phyloP scores from a whole-genome alignment of 1,284 basidiomycete genomes.

The Tylopilus sp. region DNA sequence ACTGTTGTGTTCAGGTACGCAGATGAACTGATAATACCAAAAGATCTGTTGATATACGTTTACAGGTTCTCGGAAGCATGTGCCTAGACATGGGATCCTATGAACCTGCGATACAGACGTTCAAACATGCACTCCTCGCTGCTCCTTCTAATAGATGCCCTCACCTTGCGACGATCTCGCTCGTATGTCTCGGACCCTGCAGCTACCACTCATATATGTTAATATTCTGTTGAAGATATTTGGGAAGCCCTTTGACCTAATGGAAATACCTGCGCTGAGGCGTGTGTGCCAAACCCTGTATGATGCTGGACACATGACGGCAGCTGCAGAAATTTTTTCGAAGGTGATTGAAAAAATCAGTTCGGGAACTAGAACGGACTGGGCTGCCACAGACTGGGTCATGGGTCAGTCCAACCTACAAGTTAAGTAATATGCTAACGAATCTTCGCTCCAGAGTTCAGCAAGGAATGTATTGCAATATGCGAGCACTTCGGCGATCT shows the following conservation, averaged over 20 bases:
- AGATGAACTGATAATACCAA: neutral
- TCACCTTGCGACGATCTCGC: neutral
- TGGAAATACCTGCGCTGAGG: neutral
- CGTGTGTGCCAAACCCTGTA: neutral
- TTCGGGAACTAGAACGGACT: too few species aligned
- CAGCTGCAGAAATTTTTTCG: neutral
- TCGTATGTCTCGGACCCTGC: neutral
- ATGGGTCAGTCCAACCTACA: neutral
- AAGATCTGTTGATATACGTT: neutral
- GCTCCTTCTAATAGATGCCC: neutral
- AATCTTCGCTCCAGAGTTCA: neutral
- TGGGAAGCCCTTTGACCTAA: conserved; percentile 1
- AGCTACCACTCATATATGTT: neutral
- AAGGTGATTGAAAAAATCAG: neutral
- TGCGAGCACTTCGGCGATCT: neutral
- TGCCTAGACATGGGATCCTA: neutral
- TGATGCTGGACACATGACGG: neutral
- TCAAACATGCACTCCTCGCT: neutral
- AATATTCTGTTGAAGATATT: neutral
- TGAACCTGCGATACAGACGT: neutral
- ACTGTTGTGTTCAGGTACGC: conserved; percentile 1
- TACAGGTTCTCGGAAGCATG: neutral
- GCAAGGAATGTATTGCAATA: neutral
- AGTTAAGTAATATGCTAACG: neutral
- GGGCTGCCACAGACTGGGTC: neutral